Evolutionary conservation across 306 rosid species (phyloP), one percentile per base, ranked within the genome.

Genomic region (Inga laurina): DNA sequence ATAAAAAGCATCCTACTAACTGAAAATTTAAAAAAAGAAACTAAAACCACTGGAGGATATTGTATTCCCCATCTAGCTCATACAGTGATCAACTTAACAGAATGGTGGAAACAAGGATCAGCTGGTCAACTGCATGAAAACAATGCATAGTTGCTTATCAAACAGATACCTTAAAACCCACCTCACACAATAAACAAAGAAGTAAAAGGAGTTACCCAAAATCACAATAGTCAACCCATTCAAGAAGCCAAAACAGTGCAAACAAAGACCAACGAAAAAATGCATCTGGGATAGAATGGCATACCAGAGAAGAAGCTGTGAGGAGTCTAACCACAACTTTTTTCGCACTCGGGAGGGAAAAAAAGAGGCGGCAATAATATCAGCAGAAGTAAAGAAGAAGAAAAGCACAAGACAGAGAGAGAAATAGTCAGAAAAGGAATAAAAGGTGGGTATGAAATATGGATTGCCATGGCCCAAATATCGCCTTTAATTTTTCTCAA

Each of bases 401-500:
- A 84, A 91, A 92, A 86, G 85, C 45, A 78, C 74, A 32, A 66
- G 80, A 32, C 8, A 43, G 56, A 82, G 64, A 79, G 73, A 83
- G 88, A 79, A 75, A 34, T 77, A 37, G 78, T 79, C 83, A 88
- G 81, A 67, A 75, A 81, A 82, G 77, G 88, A 85, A 88, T 86
- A 91, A 92, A 85, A 88, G 91, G 94, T 93, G 82, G 98, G 91
- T 88, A 92, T 81, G 84, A 83, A 87, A 88, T 88, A 86, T 82
- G 91, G 91, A 91, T 86, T 84, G 91, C 89, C 92, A 85, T 87
- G 96, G 92, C 94, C 97, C 98, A 91, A 48, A 48, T 72, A 82
- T 86, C 91, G 84, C 86, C 91, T 85, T 86, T 88, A 85, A 75
- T 81, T 79, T 78, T 64, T 64, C 72, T 84, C 76, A 59, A 27